Evolutionary conservation across 768 basidiomycete species (phyloP).

Genomic region (Naganishia friedmannii): DNA sequence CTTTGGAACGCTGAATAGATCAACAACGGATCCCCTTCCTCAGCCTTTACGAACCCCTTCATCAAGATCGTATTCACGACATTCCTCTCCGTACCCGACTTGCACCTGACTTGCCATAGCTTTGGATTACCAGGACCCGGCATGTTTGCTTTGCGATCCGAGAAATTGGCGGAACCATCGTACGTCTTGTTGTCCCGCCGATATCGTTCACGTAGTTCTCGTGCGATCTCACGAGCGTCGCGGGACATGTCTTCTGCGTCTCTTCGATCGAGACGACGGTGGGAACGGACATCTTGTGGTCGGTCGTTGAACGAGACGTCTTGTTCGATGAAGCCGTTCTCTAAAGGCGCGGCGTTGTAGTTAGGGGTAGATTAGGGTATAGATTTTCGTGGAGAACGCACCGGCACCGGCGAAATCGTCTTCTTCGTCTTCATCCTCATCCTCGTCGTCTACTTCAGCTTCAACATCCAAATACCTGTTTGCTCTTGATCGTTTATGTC

Average conservation of each 20-base stretch:
- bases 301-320: slow-evolving; percentile 35
- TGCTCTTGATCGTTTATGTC: slow-evolving; percentile 55
- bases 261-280: slow-evolving; percentile 63
- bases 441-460: slow-evolving; percentile 93
- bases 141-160: slow-evolving; percentile 67
- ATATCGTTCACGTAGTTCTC: slow-evolving; percentile 75
- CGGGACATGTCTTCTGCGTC: slow-evolving; percentile 62
- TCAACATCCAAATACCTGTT: slow-evolving; percentile 92
- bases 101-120: slow-evolving; percentile 91
- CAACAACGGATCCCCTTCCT: slow-evolving; percentile 74
- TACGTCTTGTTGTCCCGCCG: slow-evolving; percentile 67
- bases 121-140: slow-evolving; percentile 93
- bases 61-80: slow-evolving; percentile 92
- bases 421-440: slow-evolving; percentile 81
- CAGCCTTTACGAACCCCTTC: slow-evolving; percentile 70
- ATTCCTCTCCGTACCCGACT: slow-evolving; percentile 88
- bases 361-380: no score
- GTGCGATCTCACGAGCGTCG: slow-evolving; percentile 79
- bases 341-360: no score
- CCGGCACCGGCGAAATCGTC: slow-evolving; percentile 54
- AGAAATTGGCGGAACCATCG: slow-evolving; percentile 85
- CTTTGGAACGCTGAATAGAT: slow-evolving; percentile 93
- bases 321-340: slow-evolving; percentile 55
- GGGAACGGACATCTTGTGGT: slow-evolving; percentile 44
- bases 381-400: slow-evolving; percentile 34